Base-by-base conservation (phyloP, 768 basidiomycete species). In the Podaxis sp. region DNA sequence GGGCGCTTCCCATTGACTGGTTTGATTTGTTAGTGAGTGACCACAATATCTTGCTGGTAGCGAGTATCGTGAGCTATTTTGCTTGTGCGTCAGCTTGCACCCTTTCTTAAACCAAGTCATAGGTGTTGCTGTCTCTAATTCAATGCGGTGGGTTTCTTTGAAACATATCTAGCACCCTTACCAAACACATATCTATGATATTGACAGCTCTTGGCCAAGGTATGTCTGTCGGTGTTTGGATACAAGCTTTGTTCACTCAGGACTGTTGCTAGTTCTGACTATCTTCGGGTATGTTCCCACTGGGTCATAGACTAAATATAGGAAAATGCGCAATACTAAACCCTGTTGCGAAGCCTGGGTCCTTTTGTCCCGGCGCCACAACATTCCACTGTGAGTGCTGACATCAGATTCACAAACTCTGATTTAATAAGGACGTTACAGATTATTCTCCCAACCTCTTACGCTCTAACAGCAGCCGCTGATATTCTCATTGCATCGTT, bases 401-500 rank as follows among this genome's bases (percentile, higher is more conserved):
- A 9, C 19, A 9, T 22, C 7, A 13, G 7, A 9, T 22, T 46
- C 4, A 19, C 19, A 19, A 19, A n/a, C 43, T 17, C 43, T 33
- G 43, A 19, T 19, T 46, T 6, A 22, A n/a, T 19, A 19, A 3
- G 43, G 8, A 1, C 17, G 15, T 19, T 19, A 0, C 17, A 46
- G 43, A 19, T 19, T 19, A 46, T 46, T 46, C 19, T 46, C 19
- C 43, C 43, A 7, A n/a, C 43, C n/a, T 46, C 43, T 22, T 46
- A 8, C 9, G 43, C n/a, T 17, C 41, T 63, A 17, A 66, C 63
- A 9, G 65, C 63, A 22, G 13, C 43, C 17, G 51, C 63, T 22
- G 65, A 66, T 41, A 47, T 66, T 6, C 7, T 64, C 25, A 51
- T 66, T 15, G 54, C 61, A 22, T 51, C 36, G 12, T 38, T 46